Base-by-base conservation (phyloP, 2,329 filamentous ascomycete genomes). In the Byssochlamys sp. region DNA sequence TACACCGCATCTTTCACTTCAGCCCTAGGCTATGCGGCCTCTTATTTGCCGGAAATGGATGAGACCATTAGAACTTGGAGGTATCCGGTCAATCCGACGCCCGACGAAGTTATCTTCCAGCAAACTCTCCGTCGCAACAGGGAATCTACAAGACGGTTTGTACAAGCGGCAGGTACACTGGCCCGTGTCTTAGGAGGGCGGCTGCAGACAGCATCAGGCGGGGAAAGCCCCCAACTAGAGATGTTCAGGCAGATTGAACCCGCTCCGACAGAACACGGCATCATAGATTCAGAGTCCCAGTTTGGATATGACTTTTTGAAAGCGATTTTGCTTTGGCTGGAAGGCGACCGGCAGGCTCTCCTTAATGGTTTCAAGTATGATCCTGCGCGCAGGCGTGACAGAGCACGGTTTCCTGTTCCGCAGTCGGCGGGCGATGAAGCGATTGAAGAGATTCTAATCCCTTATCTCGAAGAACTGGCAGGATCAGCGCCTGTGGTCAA, bases 261-360 rank as follows among this genome's bases (percentile, higher is more conserved):
- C 19, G 77, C 80, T 0, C 69, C 75, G 52, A 69, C 73, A 25
- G 74, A 81, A 65, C 67, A 78, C 62, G 65, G 67, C 57, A 55
- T 66, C 33, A 65, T 76, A 24, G 65, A 74, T 11, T 62, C 63
- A 6, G 71, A 75, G 24, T 77, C 82, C 51, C 78, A 79, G 12
- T 86, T 86, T 65, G 77, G 77, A n/a, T 85, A 85, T 62, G 84
- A 86, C 61, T 86, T 87, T 62, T 63, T 86, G 27, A 84, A 83
- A 66, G 82, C 84, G 1, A 84, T 86, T 50, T 65, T 84, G 2
- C 73, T 86, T 1, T 87, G 83, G 81, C 70, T 86, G 1, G 81
- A 84, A 56, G 83, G 81, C 33, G 84, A 84, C 9, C 72, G 81
- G 12, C 73, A 77, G 7, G 77, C 76, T 28, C 67, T 86, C 9